Percentiles rank a stretch among this genome's conserved stretches.
phyloP scores from a whole-genome alignment of 805 yeast genomes.

The Ogataea chonburiensis region DNA sequence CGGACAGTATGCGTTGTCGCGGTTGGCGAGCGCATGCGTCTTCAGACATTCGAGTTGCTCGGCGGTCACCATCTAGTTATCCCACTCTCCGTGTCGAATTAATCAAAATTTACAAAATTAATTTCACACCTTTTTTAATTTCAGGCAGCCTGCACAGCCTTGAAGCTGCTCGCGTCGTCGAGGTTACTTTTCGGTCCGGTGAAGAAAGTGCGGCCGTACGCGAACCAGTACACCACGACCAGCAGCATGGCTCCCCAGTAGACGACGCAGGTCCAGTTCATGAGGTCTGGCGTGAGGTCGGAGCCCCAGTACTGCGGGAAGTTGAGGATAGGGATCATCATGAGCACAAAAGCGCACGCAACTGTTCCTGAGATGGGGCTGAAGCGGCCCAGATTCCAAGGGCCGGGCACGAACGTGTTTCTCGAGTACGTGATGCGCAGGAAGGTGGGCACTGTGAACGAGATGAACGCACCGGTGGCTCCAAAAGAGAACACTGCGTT shows the following conservation, averaged over 20 bases:
- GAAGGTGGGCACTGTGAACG: constrained; percentile 63
- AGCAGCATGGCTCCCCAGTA: constrained; percentile 58
- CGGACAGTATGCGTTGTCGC: constrained; percentile 57
- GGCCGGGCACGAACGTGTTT: constrained; percentile 57
- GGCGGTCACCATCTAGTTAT: constrained; percentile 16
- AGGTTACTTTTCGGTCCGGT: constrained; percentile 59
- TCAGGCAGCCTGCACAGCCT: constrained; percentile 5
- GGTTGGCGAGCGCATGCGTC: constrained; percentile 21
- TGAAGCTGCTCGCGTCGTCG: no score
- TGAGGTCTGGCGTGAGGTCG: constrained; percentile 36
- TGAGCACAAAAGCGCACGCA: constrained; percentile 48
- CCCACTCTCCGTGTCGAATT: no score
- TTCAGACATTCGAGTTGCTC: constrained; percentile 16
- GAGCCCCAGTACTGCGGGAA: constrained; percentile 50
- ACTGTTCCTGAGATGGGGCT: constrained; percentile 48
- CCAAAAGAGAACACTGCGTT: constrained; percentile 74
- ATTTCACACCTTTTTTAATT: not conserved
- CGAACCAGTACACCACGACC: constrained; percentile 47
- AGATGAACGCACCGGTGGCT: constrained; percentile 65
- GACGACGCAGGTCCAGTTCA: constrained; percentile 68
- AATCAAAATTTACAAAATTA: no score
- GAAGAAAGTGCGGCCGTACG: constrained; percentile 59
- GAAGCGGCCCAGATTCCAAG: constrained; percentile 60
- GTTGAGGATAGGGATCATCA: constrained; percentile 61
- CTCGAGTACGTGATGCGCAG: constrained; percentile 57